phyloP scores from a whole-genome alignment of 164 flowering plant species.

The Tetrastigma voinierianum region DNA sequence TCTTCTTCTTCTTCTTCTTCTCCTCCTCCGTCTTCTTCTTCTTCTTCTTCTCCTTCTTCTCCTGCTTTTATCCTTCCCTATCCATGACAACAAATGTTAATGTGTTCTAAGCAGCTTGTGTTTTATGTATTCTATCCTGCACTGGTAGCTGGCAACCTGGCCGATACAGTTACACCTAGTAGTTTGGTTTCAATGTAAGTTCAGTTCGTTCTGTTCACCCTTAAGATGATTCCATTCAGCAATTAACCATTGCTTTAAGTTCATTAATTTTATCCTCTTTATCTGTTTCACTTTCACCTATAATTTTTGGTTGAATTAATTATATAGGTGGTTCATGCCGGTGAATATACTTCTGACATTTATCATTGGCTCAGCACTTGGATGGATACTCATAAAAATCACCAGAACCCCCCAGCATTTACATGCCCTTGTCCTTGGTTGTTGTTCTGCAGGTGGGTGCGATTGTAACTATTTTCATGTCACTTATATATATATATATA shows the following conservation, averaged over 20 bases:
- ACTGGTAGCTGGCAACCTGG: constrained; percentile 52
- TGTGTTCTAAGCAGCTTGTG: constrained; percentile 45
- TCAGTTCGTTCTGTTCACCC: not conserved
- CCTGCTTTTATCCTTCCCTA: not conserved
- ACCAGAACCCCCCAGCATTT: constrained; percentile 2
- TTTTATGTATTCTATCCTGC: constrained; percentile 76
- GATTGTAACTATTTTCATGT: no score
- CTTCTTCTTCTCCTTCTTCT: not conserved
- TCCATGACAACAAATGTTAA: not conserved
- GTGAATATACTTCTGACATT: constrained; percentile 12
- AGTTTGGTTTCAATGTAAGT: constrained; percentile 58
- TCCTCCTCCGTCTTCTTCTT: not conserved
- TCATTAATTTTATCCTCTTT: not conserved
- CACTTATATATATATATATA: no score
- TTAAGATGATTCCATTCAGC: not conserved
- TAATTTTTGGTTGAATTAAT: not conserved
- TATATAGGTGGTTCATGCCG: constrained; percentile 25
- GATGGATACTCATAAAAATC: constrained; percentile 1
- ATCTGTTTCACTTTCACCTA: no score
- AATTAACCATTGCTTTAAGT: not conserved
- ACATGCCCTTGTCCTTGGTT: constrained; percentile 7
- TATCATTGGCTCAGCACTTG: constrained; percentile 8
- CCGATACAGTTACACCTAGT: constrained; percentile 56
- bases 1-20: not conserved
- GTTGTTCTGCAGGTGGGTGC: constrained; percentile 15